phyloP scores from a whole-genome alignment of 2,329 filamentous ascomycete species.

The Aaosphaeria pasadenensis region DNA sequence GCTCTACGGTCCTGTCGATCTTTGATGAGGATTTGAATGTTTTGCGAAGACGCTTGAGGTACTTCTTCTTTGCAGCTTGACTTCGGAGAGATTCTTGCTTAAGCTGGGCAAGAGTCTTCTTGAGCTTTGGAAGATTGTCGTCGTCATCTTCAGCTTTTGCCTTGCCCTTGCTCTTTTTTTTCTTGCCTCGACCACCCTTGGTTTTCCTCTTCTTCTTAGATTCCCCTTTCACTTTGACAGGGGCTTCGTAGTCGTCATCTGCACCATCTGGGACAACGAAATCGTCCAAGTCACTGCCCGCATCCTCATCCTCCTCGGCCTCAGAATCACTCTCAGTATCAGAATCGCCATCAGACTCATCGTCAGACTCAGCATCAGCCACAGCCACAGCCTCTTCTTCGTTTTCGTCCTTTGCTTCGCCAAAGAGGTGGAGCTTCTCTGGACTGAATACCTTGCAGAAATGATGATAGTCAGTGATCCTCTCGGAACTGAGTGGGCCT shows the following conservation, averaged over 20 bases:
- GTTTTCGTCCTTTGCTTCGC: slow-evolving; percentile 8
- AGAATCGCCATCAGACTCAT: slow-evolving; percentile 35
- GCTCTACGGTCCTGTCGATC: slow-evolving; percentile 65
- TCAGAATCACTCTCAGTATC: slow-evolving; percentile 37
- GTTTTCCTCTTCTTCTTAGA: slow-evolving; percentile 15
- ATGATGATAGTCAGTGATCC: slow-evolving; percentile 68
- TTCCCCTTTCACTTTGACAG: slow-evolving; percentile 10
- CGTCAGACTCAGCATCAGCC: slow-evolving; percentile 27
- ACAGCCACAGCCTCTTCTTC: slow-evolving; percentile 8
- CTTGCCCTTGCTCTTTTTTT: slow-evolving; percentile 40
- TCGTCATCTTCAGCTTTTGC: slow-evolving; percentile 41
- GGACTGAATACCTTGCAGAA: slow-evolving; percentile 74
- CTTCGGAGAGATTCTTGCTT: slow-evolving; percentile 66
- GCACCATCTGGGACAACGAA: slow-evolving; percentile 57
- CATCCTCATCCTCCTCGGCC: slow-evolving; percentile 4
- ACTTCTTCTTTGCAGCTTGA: slow-evolving; percentile 63
- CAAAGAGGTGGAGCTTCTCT: slow-evolving; percentile 40
- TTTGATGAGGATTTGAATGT: slow-evolving; percentile 74
- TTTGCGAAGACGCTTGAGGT: slow-evolving; percentile 65
- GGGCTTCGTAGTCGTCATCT: slow-evolving; percentile 10
- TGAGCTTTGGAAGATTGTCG: slow-evolving; percentile 15
- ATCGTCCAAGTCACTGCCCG: slow-evolving; percentile 41
- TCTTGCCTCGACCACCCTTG: slow-evolving; percentile 14
- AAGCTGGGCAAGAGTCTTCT: slow-evolving; percentile 59
- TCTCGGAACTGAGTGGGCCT: slow-evolving; percentile 61